Evolutionary conservation across 352 stramenopile genomes (phyloP), one percentile per base, ranked within the genome.

Genomic region (Phytophthora multivora): DNA sequence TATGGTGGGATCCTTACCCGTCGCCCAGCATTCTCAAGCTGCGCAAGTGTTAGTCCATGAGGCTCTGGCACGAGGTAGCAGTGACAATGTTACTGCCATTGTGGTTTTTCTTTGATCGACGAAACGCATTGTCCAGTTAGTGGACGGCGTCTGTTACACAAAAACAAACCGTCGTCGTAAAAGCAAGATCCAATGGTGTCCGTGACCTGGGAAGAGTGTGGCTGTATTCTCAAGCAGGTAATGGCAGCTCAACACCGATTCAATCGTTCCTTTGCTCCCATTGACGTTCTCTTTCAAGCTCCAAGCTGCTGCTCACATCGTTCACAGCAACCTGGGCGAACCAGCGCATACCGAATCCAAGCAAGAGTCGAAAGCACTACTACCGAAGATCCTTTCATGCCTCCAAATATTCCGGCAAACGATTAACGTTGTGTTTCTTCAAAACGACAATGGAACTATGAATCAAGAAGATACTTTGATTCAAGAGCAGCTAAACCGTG

Each of bases 81-180:
- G 75, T 21, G 86, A 95, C 71, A 95, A 95, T 57, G 80, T 95
- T 56, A 89, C 82, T 23, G 86, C 73, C 5, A 64, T 93, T n/a
- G 83, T 95, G 23, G 75, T 89, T 5, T 91, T 86, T 69, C 73
- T 91, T 35, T 82, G 66, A 71, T 40, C 31, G 13, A 26, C 47
- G n/a, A 49, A 41, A 23, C n/a, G 25, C n/a, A 3, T 39, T 25
- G 16, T 12, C 16, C 12, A 11, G 11, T n/a, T 35, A 62, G 38
- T 71, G 57, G 30, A 54, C 30, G 30, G 21, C 42, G 26, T 31
- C 49, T 45, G 30, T 35, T 3, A 42, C 13, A 5, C 19, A 47
- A 67, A 42, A 8, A 5, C 19, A 47, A 67, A 71, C 23, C 46
- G 63, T 52, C 49, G 56, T 45, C 39, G 2, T 19, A 26, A 16